Evolutionary conservation across 805 yeast species (phyloP).

Genomic region (Saturnispora mendoncae): DNA sequence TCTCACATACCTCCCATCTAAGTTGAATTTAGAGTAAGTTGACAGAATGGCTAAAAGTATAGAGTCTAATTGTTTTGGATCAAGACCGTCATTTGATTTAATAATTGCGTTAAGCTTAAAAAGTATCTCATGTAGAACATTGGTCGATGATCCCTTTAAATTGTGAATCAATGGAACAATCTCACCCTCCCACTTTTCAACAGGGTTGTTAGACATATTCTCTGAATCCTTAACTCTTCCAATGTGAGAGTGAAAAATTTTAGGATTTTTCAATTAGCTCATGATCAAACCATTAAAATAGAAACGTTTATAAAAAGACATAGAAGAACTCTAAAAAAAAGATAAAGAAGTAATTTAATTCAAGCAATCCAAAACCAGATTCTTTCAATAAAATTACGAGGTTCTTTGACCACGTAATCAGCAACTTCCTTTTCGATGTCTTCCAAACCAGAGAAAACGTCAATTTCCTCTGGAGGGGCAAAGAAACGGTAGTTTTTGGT

Average conservation of each 20-base stretch:
- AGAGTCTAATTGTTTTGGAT: slow-evolving; percentile 21
- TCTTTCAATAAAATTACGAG: slow-evolving; percentile 35
- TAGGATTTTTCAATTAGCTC: not conserved
- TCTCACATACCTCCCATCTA: slow-evolving; percentile 40
- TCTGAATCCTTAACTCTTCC: not conserved
- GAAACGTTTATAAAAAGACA: not conserved
- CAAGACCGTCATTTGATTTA: slow-evolving; percentile 15
- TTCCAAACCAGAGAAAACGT: slow-evolving; percentile 52
- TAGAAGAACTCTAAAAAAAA: not conserved
- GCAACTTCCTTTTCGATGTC: slow-evolving; percentile 48
- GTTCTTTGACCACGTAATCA: slow-evolving; percentile 22
- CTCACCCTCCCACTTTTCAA: slow-evolving; percentile 13
- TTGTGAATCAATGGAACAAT: slow-evolving; percentile 15
- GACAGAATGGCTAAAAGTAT: slow-evolving; percentile 33
- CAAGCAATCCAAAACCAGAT: slow-evolving; percentile 42
- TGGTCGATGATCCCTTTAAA: slow-evolving; percentile 29
- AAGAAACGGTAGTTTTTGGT: slow-evolving; percentile 38
- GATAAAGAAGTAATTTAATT: not conserved
- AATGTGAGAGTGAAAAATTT: slow-evolving; percentile 5
- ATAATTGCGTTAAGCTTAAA: slow-evolving; percentile 25
- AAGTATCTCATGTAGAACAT: slow-evolving; percentile 30
- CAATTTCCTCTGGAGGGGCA: slow-evolving; percentile 49
- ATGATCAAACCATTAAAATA: not conserved
- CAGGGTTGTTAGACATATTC: slow-evolving; percentile 10
- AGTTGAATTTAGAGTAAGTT: slow-evolving; percentile 40